Percentiles rank a stretch among this genome's conserved stretches.
Evolutionary conservation across 2,329 filamentous ascomycete species (phyloP).

Genomic region (Ophiostoma angusticollis): DNA sequence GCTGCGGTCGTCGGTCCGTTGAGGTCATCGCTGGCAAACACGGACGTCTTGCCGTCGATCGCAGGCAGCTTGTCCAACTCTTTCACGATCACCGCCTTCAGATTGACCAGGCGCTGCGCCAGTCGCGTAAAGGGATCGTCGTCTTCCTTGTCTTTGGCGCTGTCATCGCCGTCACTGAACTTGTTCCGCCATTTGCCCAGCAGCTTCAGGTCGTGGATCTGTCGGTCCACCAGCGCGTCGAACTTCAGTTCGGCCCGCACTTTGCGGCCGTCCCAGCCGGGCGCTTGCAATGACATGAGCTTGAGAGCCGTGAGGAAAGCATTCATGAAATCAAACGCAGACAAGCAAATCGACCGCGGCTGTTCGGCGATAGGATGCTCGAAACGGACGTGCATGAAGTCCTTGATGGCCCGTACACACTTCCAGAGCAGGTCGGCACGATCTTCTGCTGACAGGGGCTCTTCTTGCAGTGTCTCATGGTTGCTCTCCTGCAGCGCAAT

Average conservation of each 20-base stretch:
- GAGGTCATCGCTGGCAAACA: too few relatives aligned
- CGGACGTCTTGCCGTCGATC: background rate
- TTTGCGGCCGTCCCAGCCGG: constrained; percentile 32
- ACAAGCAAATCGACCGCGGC: constrained; percentile 30
- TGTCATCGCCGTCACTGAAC: background rate
- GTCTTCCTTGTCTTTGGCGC: background rate
- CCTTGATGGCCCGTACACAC: constrained; percentile 28
- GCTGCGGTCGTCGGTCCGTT: background rate
- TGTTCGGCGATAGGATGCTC: constrained; percentile 14
- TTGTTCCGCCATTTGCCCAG: constrained; percentile 16
- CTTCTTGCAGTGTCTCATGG: constrained; percentile 10
- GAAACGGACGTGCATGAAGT: constrained; percentile 26
- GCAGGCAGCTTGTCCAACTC: constrained; percentile 9
- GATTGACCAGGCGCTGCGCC: constrained; percentile 11
- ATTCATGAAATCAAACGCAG: constrained; percentile 34
- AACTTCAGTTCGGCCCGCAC: constrained; percentile 26
- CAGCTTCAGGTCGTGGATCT: constrained; percentile 20
- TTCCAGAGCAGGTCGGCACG: constrained; percentile 33
- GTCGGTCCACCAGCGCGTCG: constrained; percentile 19
- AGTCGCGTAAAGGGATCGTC: constrained; percentile 14
- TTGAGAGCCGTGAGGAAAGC: constrained; percentile 33
- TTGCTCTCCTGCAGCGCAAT: constrained; percentile 29
- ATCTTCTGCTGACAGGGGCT: constrained; percentile 23
- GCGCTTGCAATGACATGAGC: constrained; percentile 31
- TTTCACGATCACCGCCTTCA: constrained; percentile 10